phyloP scores from a whole-genome alignment of 78 protist species.

The Tieghemostelium lacteum region DNA sequence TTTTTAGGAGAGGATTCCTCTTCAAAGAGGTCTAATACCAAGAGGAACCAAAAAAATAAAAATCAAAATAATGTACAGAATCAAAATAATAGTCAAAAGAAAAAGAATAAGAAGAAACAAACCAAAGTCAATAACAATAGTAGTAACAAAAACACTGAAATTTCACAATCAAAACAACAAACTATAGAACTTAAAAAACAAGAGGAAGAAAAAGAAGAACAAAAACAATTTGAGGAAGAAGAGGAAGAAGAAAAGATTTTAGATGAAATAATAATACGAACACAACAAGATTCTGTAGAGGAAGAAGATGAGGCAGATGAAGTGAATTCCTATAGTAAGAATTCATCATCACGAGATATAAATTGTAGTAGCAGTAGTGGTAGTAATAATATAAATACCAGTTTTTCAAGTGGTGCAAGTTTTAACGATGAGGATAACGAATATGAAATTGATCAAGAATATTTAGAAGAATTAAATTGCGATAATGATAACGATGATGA shows the following conservation, averaged over 20 bases:
- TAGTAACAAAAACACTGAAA: not conserved
- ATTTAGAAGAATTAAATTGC: not conserved
- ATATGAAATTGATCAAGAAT: too few species aligned
- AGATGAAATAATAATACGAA: too few species aligned
- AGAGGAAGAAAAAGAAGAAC: too few species aligned
- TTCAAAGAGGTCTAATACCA: not conserved
- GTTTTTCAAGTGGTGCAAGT: not conserved
- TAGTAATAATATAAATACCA: not conserved
- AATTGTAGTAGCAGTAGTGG: not conserved
- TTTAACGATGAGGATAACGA: not conserved
- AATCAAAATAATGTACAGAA: not conserved
- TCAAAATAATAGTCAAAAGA: not conserved
- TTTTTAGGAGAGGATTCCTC: conserved; percentile 17
- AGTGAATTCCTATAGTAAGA: too few species aligned
- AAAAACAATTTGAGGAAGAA: too few species aligned
- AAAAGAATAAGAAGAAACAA: conserved; percentile 1
- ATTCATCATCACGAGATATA: too few species aligned
- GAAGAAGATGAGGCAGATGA: too few species aligned
- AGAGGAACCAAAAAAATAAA: conserved; percentile 8
- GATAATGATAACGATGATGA: conserved; percentile 2
- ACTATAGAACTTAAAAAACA: too few species aligned
- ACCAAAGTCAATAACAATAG: not conserved
- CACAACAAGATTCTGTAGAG: too few species aligned
- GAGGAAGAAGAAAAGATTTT: too few species aligned
- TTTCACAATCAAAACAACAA: too few species aligned